Percentiles rank a stretch among this genome's conserved stretches.
Evolutionary conservation across 345 rosid species (phyloP).

Genomic region (Citrus cavaleriei): DNA sequence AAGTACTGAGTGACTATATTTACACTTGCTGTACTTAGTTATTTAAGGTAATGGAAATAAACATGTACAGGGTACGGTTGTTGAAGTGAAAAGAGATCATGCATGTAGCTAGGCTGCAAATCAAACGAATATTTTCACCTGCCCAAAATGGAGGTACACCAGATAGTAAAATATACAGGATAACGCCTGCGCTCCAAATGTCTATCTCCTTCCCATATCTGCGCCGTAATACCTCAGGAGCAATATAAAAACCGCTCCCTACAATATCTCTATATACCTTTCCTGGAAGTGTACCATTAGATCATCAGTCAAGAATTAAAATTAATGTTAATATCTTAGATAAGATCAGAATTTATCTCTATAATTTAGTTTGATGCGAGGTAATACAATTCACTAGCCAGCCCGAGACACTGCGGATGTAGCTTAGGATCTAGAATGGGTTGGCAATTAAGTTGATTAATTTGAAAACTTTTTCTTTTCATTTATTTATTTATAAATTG

Average conservation of each 20-base stretch:
- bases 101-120: background rate
- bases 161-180: conserved; percentile 75
- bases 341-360: background rate
- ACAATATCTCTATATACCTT: conserved; percentile 69
- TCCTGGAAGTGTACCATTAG: conserved; percentile 30
- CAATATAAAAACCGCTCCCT: conserved; percentile 84
- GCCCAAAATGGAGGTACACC: conserved; percentile 99
- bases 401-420: too few relatives aligned
- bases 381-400: too few relatives aligned
- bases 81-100: too few relatives aligned
- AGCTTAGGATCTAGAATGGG: too few relatives aligned
- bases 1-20: background rate
- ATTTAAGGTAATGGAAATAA: background rate
- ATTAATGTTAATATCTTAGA: background rate
- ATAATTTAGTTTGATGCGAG: too few relatives aligned
- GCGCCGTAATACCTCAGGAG: conserved; percentile 76
- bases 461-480: too few relatives aligned
- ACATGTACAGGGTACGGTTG: too few relatives aligned
- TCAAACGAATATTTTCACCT: conserved; percentile 22
- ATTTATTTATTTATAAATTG: too few relatives aligned
- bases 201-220: conserved; percentile 79
- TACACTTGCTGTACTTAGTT: background rate
- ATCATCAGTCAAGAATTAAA: background rate
- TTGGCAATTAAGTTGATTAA: too few relatives aligned
- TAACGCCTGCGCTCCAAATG: conserved; percentile 89